Evolutionary conservation across 2,329 filamentous ascomycete species (phyloP).

Genomic region (Davidsoniella eucalypti): DNA sequence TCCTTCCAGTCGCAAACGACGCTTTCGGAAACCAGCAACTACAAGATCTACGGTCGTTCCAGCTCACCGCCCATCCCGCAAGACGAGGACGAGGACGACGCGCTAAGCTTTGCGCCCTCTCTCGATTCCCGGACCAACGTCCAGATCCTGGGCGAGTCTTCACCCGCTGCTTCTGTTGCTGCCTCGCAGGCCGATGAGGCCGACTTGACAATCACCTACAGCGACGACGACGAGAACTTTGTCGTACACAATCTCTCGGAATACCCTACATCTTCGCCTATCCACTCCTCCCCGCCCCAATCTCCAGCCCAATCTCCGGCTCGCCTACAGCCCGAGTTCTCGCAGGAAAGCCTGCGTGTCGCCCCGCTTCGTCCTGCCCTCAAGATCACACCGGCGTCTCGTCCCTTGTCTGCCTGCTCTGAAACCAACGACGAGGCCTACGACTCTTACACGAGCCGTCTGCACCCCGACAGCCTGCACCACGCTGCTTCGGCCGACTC

Average conservation of each 20-base stretch:
- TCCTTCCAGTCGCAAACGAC: constrained; percentile 23
- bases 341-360: constrained; percentile 44
- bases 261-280: constrained; percentile 18
- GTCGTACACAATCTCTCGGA: constrained; percentile 11
- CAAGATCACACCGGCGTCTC: constrained; percentile 16
- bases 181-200: constrained; percentile 30
- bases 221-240: constrained; percentile 14
- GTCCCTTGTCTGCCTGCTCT: constrained; percentile 10
- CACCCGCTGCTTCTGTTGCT: constrained; percentile 26
- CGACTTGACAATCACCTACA: constrained; percentile 27
- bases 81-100: constrained; percentile 13
- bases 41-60: constrained; percentile 32
- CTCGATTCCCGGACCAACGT: constrained; percentile 28
- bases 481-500: constrained; percentile 36
- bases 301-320: constrained; percentile 5
- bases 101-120: constrained; percentile 25
- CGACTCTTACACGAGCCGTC: constrained; percentile 12
- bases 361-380: constrained; percentile 34
- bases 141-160: constrained; percentile 34
- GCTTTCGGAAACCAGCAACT: constrained; percentile 34
- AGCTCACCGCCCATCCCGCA: constrained; percentile 23
- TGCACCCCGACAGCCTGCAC: constrained; percentile 29
- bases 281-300: not conserved
- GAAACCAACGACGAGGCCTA: constrained; percentile 32
- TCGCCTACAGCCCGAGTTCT: constrained; percentile 29